Evolutionary conservation across 2,329 filamentous ascomycete species (phyloP).

Genomic region (Pseudogymnoascus sp.): DNA sequence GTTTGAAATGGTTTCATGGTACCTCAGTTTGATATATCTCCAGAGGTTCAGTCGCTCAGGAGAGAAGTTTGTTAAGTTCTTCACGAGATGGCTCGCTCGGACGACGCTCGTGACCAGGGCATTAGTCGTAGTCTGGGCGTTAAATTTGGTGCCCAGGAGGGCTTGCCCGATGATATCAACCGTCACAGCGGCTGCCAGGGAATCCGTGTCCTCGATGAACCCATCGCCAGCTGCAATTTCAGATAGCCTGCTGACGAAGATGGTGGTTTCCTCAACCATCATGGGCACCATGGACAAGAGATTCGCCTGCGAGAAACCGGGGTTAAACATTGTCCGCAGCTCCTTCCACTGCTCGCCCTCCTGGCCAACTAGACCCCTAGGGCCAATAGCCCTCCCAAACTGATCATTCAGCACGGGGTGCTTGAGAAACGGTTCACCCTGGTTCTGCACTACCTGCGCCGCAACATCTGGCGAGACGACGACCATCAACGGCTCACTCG

Average conservation of each 20-base stretch:
- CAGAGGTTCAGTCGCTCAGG: neutral
- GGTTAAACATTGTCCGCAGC: conserved; percentile 16
- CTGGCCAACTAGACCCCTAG: conserved; percentile 1
- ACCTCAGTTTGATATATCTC: neutral
- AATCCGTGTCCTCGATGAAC: conserved; percentile 1
- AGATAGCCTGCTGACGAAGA: conserved; percentile 11
- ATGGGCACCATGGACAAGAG: conserved; percentile 12
- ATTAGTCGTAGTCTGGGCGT: conserved; percentile 13
- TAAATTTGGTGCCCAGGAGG: conserved; percentile 12
- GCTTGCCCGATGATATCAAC: conserved; percentile 15
- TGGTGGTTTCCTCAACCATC: conserved; percentile 13
- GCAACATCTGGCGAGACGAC: conserved; percentile 12
- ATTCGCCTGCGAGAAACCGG: conserved; percentile 15
- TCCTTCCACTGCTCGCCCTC: conserved; percentile 15
- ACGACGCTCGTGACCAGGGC: conserved; percentile 8
- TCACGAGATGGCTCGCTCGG: conserved; percentile 6
- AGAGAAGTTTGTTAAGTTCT: neutral
- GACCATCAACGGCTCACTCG: conserved; percentile 12
- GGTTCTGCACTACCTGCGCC: conserved; percentile 12
- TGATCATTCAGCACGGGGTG: conserved; percentile 1
- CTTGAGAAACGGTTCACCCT: conserved; percentile 9
- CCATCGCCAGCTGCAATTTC: neutral
- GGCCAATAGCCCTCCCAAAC: conserved; percentile 1
- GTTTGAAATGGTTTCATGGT: conserved; percentile 6
- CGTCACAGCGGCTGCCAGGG: neutral